These are phyloP conservation scores for Mycena rebaudengoi DNA, from an alignment of 768 basidiomycete genomes.

Conservation along the genomic window DNA sequence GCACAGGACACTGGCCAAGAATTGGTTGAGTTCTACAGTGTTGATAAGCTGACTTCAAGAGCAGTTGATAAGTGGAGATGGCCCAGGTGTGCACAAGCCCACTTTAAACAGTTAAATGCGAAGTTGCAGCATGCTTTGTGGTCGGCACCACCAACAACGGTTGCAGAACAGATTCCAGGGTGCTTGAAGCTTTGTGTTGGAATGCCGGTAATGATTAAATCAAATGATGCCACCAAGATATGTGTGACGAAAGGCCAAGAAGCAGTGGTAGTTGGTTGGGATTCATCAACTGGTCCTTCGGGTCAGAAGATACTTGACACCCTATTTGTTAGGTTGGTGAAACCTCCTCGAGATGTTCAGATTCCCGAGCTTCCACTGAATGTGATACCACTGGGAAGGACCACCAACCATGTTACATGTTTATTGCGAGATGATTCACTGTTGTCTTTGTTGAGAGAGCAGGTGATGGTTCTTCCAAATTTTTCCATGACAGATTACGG, in stretches of 20 bases:
- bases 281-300: background rate
- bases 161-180: background rate
- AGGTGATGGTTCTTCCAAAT: background rate
- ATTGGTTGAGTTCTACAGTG: background rate
- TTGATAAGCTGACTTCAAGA: background rate
- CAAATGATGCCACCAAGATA: background rate
- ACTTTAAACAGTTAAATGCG: background rate
- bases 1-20: background rate
- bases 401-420: background rate
- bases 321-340: background rate
- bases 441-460: background rate
- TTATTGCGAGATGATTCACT: background rate
- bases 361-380: background rate
- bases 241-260: background rate
- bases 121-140: background rate
- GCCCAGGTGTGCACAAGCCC: background rate
- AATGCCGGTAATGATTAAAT: background rate
- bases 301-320: background rate
- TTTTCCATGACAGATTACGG: constrained; percentile 1
- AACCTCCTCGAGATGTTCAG: background rate
- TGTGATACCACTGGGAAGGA: background rate
- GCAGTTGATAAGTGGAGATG: background rate
- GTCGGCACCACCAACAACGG: background rate
- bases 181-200: background rate
- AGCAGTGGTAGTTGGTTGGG: background rate